Percentiles rank a stretch among this genome's conserved stretches.
Evolutionary conservation across 164 flowering plant genomes (phyloP).

Genomic region (Pachysandra terminalis): DNA sequence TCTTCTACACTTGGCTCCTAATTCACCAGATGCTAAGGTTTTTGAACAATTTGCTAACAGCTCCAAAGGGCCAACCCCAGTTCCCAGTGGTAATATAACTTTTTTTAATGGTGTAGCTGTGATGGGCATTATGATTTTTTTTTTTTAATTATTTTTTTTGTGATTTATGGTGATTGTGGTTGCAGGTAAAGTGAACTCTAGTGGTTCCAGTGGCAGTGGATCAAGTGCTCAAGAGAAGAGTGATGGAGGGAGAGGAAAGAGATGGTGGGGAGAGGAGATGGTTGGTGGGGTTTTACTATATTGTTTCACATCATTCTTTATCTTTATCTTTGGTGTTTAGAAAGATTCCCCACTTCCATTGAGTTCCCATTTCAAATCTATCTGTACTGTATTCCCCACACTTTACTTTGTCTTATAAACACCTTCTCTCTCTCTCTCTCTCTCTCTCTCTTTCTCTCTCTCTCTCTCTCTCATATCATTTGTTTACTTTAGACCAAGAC

Average conservation of each 20-base stretch:
- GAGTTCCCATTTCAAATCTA: background rate
- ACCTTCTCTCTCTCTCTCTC: background rate
- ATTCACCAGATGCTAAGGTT: conserved; percentile 32
- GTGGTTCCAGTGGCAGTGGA: conserved; percentile 1
- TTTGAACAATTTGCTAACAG: conserved; percentile 26
- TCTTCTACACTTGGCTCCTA: conserved; percentile 30
- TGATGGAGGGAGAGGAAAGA: conserved; percentile 29
- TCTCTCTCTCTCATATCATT: too few species aligned
- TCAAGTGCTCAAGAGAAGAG: conserved; percentile 20
- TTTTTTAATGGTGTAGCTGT: background rate
- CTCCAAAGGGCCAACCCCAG: background rate
- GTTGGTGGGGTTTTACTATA: conserved; percentile 25
- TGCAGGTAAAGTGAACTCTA: conserved; percentile 17
- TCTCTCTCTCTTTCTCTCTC: too few species aligned
- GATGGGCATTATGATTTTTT: background rate
- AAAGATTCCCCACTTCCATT: background rate
- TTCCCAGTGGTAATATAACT: conserved; percentile 5
- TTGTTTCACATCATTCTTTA: conserved; percentile 16
- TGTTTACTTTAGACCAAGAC: too few species aligned
- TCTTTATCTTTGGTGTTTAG: conserved; percentile 12
- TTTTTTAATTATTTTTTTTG: too few species aligned
- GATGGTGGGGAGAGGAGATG: conserved; percentile 27
- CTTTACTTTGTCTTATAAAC: background rate
- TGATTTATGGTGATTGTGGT: too few species aligned
- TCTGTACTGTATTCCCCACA: background rate